Percentiles rank a stretch among this genome's conserved stretches.
Evolutionary conservation across 192 early-diverging fungal species (phyloP).

Genomic region (Mortierella hygrophila): DNA sequence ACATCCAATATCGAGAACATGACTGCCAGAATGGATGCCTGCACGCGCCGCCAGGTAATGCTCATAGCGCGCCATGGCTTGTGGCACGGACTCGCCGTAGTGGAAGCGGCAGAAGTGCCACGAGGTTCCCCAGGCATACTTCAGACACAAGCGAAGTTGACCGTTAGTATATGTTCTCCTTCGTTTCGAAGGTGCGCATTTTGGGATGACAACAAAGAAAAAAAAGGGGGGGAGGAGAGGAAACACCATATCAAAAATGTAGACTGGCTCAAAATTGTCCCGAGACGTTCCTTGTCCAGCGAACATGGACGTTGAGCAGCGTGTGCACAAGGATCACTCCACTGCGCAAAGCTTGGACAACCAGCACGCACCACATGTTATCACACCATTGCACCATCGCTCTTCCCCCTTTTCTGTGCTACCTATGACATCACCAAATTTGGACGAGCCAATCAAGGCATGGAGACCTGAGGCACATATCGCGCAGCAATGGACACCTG

Average conservation of each 20-base stretch:
- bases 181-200: not conserved
- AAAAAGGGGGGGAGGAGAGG: not conserved
- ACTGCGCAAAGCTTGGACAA: not conserved
- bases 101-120: constrained; percentile 91
- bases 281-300: not conserved
- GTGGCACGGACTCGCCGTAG: constrained; percentile 77
- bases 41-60: constrained; percentile 79
- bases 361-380: not conserved
- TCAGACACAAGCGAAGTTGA: constrained; percentile 1
- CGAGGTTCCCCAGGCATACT: constrained; percentile 79
- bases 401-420: not conserved
- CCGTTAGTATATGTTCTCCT: constrained; percentile 1
- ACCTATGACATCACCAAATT: constrained; percentile 5
- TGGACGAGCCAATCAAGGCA: constrained; percentile 12
- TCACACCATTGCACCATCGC: not conserved
- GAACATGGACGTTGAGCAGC: not conserved
- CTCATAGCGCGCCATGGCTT: constrained; percentile 89
- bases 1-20: constrained; percentile 89
- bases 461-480: not conserved
- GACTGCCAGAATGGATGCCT: constrained; percentile 72
- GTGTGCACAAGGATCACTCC: not conserved
- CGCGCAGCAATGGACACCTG: not conserved
- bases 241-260: constrained; percentile 2
- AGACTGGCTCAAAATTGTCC: not conserved
- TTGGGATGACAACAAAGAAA: constrained; percentile 1